Evolutionary conservation across 208 protist genomes (phyloP), one percentile per base, ranked within the genome.

Genomic region (Leishmania major): DNA sequence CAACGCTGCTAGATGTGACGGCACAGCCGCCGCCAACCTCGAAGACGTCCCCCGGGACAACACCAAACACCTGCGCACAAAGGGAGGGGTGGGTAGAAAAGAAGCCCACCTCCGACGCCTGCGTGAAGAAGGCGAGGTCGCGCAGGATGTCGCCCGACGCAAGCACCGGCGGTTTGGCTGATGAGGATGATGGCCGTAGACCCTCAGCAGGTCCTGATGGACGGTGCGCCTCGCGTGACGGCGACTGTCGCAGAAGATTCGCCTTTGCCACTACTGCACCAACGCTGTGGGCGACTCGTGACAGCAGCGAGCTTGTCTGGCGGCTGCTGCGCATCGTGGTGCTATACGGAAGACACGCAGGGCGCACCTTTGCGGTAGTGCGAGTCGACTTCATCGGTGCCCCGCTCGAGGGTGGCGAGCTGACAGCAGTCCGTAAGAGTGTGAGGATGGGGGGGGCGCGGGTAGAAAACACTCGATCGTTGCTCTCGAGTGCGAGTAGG

Each of bases 81-180:
- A 95, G 77, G 22, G 51, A 79, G 1, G 88, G 85, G 67, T 95
- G 92, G 0, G 93, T 95, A 19, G 91, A 94, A 79, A 96, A 95
- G 86, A 88, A 96, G 40, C 47, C 69, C 51, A 96, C 90, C 59
- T 90, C 88, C 0, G 84, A 77, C 3, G 82, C 75, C 49, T 90
- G 81, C 1, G 87, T 83, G 84, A 89, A 90, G 78, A 93, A 97
- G 40, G 94, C 87, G 35, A 94, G 74, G 66, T 95, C 93, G 5
- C 94, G 91, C 19, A 97, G 37, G 17, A 93, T 80, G 37, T 92
- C 92, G 49, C 94, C 92, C 1, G 87, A 87, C 15, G 64, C 62
- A 35, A 93, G 86, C 15, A 62, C 70, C 8, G 62, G 51, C 73
- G 35, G 0, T 3, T 51, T 47, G 17, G 59, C 49, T 47, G 35